Conservation (phyloP, 139 green algal genomes). For the Mychonastes homosphaera region DNA sequence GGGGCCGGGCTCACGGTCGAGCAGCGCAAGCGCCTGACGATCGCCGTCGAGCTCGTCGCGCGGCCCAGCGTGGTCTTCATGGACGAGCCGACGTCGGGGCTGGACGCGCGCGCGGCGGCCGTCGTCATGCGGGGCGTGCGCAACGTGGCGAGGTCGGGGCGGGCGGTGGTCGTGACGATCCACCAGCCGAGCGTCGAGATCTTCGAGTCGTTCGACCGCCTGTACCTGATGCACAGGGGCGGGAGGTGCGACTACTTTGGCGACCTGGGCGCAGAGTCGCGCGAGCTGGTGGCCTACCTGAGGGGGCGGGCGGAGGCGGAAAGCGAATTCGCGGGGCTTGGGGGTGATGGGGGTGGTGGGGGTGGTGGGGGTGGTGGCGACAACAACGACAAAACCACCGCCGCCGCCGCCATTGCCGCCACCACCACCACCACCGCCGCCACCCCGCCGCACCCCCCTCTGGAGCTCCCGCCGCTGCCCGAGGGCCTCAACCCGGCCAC, state of each 20-base stretch:
- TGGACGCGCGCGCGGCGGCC: conserved; percentile 75
- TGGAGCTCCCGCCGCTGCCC: too few relatives aligned
- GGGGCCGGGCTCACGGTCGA: conserved; percentile 56
- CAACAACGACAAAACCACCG: not conserved
- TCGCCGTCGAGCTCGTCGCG: conserved; percentile 83
- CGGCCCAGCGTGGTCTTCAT: conserved; percentile 56
- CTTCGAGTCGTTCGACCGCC: conserved; percentile 59
- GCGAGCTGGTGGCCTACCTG: conserved; percentile 53
- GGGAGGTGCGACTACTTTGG: conserved; percentile 75
- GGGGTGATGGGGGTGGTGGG: not conserved
- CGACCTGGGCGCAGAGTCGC: conserved; percentile 45
- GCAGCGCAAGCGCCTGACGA: conserved; percentile 85
- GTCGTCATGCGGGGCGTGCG: conserved; percentile 76
- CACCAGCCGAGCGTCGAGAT: conserved; percentile 79
- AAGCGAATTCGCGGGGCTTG: not conserved
- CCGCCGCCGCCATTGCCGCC: conserved; percentile 1
- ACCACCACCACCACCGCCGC: not conserved
- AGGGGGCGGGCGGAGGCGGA: conserved; percentile 10
- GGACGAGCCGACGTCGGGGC: conserved; percentile 51
- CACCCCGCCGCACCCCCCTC: too few relatives aligned
- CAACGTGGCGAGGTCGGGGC: conserved; percentile 62
- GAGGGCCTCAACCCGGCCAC: conserved; percentile 57
- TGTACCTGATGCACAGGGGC: conserved; percentile 68
- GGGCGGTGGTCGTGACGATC: conserved; percentile 87
- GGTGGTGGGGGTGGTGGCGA: not conserved